These are phyloP conservation scores for Chaetomium cochliodes DNA, from an alignment of 495 filamentous ascomycete species.

Conservation along the genomic window DNA sequence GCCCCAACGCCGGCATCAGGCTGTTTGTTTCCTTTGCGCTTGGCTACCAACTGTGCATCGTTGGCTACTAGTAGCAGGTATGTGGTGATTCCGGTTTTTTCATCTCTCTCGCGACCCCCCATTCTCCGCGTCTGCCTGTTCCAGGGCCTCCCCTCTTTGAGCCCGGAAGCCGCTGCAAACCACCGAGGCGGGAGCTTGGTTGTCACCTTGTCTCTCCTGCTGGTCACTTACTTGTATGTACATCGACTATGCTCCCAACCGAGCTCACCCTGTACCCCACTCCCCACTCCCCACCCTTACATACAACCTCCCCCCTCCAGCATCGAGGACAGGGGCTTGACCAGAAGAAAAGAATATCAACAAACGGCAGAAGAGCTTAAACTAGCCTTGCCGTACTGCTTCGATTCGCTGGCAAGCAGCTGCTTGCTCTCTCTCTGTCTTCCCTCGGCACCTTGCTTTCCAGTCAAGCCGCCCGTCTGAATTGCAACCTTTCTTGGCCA, in stretches of 20 bases:
- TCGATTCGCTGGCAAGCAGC: neutral
- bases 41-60: neutral
- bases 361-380: neutral
- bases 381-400: neutral
- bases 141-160: neutral
- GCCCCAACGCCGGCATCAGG: neutral
- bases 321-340: neutral
- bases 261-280: neutral
- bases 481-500: neutral
- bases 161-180: neutral
- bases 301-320: neutral
- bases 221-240: slow-evolving; percentile 6
- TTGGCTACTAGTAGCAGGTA: neutral
- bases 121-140: neutral
- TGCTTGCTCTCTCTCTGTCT: slow-evolving; percentile 2
- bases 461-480: neutral
- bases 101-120: neutral
- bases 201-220: neutral
- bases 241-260: slow-evolving; percentile 6
- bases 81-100: neutral
- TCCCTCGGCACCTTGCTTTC: neutral
- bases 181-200: neutral
- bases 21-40: neutral
- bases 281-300: neutral
- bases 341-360: neutral